Evolutionary conservation across 768 basidiomycete genomes (phyloP).

Genomic region (Artomyces pyxidatus): DNA sequence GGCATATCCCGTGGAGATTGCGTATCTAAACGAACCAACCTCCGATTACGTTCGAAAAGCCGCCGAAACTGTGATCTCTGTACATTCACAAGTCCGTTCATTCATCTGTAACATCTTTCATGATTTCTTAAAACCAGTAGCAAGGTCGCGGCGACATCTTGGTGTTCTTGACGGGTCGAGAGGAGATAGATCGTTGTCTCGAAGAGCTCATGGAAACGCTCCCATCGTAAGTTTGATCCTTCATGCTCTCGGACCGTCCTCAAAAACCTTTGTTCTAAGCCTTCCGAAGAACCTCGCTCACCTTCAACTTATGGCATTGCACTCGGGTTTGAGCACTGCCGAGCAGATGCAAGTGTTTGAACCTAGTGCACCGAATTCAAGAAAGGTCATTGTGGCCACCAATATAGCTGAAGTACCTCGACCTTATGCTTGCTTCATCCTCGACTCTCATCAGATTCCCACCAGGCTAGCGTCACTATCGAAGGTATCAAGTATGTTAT

Average conservation of each 20-base stretch:
- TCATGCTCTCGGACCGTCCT: constrained; percentile 9
- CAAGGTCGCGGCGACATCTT: constrained; percentile 83
- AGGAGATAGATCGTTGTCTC: constrained; percentile 89
- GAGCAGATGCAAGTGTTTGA: constrained; percentile 87
- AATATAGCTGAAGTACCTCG: constrained; percentile 84
- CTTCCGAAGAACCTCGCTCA: constrained; percentile 47
- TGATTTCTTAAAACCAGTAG: constrained; percentile 28
- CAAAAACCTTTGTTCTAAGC: constrained; percentile 23
- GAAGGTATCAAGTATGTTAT: constrained; percentile 92
- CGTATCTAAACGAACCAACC: constrained; percentile 71
- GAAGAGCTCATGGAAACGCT: constrained; percentile 67
- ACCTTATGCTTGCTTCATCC: neutral
- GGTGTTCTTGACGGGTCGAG: constrained; percentile 90
- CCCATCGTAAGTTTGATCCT: constrained; percentile 6
- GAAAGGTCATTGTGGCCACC: constrained; percentile 89
- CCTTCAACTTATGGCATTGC: constrained; percentile 66
- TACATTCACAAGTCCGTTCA: constrained; percentile 58
- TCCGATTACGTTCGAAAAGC: constrained; percentile 78
- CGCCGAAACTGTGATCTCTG: constrained; percentile 76
- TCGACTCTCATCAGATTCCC: neutral
- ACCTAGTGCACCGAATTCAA: constrained; percentile 58
- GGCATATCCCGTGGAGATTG: constrained; percentile 91
- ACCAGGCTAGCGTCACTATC: constrained; percentile 90
- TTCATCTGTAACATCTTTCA: neutral
- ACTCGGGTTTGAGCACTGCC: constrained; percentile 81